Conservation (phyloP, 345 rosid genomes). For the Camelina sativa region DNA sequence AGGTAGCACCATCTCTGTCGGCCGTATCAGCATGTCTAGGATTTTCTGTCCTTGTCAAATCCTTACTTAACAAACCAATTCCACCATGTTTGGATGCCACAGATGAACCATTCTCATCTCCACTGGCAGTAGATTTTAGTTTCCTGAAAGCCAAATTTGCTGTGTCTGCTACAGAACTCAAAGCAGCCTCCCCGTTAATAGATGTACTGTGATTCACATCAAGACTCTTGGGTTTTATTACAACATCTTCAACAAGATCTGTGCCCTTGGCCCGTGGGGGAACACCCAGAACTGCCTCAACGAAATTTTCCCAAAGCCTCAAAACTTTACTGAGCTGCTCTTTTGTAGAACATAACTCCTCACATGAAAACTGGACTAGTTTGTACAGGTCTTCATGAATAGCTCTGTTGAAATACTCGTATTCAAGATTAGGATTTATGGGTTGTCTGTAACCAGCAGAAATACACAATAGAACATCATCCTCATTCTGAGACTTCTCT, state of each 20-base stretch:
- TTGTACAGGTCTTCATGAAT: slow-evolving; percentile 88
- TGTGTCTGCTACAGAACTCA: slow-evolving; percentile 52
- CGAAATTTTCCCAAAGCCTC: slow-evolving; percentile 84
- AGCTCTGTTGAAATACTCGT: slow-evolving; percentile 57
- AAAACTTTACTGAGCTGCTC: slow-evolving; percentile 86
- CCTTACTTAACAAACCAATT: slow-evolving; percentile 54
- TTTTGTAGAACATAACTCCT: slow-evolving; percentile 90
- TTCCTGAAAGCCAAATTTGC: slow-evolving; percentile 48
- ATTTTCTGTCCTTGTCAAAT: slow-evolving; percentile 48
- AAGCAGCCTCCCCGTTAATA: slow-evolving; percentile 55
- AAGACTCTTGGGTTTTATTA: slow-evolving; percentile 39
- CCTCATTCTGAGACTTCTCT: slow-evolving; percentile 79
- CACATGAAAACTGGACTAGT: slow-evolving; percentile 86
- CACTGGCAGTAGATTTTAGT: slow-evolving; percentile 50
- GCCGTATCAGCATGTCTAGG: slow-evolving; percentile 44
- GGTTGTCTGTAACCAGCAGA: slow-evolving; percentile 84
- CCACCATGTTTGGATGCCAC: slow-evolving; percentile 49
- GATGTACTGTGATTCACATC: slow-evolving; percentile 45
- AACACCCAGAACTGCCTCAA: slow-evolving; percentile 81
- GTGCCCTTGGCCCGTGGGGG: slow-evolving; percentile 53
- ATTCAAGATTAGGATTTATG: slow-evolving; percentile 63
- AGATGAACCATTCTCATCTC: slow-evolving; percentile 53
- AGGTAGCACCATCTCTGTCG: slow-evolving; percentile 46
- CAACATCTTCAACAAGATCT: slow-evolving; percentile 54
- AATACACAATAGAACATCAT: slow-evolving; percentile 68